Conservation (phyloP, 169 alveolate species). For the Eimeria zaria region DNA sequence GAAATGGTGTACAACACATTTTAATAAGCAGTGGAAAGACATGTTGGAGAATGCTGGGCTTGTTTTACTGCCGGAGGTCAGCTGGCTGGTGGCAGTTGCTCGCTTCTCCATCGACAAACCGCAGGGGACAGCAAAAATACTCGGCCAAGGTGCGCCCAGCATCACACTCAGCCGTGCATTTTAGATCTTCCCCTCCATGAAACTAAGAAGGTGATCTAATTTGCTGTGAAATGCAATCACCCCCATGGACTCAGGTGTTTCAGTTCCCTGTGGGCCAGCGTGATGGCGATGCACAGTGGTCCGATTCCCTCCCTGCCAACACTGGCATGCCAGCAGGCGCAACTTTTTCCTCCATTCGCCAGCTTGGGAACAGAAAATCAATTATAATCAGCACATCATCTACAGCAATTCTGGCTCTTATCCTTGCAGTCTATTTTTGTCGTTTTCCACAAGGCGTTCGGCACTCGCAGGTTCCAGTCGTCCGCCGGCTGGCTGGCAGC, state of each 20-base stretch:
- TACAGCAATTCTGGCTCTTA: not conserved
- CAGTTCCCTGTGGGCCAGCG: not conserved
- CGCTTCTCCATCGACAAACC: not conserved
- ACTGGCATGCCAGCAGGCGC: not conserved
- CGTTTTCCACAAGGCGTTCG: not conserved
- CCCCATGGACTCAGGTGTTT: not conserved
- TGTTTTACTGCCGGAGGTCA: too few relatives aligned
- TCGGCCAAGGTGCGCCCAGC: not conserved
- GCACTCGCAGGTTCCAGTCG: not conserved
- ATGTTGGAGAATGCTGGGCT: too few relatives aligned
- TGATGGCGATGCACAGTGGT: not conserved
- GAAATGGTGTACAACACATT: too few relatives aligned
- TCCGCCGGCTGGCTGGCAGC: constrained; percentile 5
- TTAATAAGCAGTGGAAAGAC: too few relatives aligned
- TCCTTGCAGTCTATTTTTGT: not conserved
- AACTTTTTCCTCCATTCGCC: not conserved
- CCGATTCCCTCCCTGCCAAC: not conserved
- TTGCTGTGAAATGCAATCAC: not conserved
- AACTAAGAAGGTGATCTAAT: not conserved
- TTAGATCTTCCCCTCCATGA: not conserved
- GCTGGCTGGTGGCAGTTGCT: too few relatives aligned
- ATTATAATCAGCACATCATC: not conserved
- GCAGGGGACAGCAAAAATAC: not conserved
- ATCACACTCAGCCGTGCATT: not conserved
- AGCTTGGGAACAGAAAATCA: not conserved